Base-by-base conservation (phyloP, 2,329 filamentous ascomycete species). In the Pseudocercospora fijiensis region DNA sequence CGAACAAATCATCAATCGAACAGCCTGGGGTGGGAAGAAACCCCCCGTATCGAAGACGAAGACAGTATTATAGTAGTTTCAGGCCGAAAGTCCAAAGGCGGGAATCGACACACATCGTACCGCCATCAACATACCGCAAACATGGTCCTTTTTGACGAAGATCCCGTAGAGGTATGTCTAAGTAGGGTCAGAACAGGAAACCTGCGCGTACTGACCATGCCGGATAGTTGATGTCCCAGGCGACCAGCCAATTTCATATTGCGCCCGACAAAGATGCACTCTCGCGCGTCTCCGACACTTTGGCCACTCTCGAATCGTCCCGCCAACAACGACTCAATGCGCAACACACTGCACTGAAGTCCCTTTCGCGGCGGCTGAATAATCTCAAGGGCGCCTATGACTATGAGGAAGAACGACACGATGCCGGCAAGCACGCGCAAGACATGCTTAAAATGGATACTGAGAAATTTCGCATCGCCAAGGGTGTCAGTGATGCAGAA, bases 231-330 rank as follows among this genome's bases (percentile, higher is more conserved):
- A 96, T 99, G 80, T 85, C 89, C 75, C 90, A 96, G 80, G 96
- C 93, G 47, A 90, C 96, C 73, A 85, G 88, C 72, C 96, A 97
- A 83, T 99, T 99, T 87, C 95, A 96, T 81, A 96, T 94, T 73
- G 83, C 86, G 20, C 91, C 91, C 10, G 95, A 99, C 83, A 95
- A 92, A 75, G 83, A 87, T 69, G 90, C 91, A 22, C 86, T 98
- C 20, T 83, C 88, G 20, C 92, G 95, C 75, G 90, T 98, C 75
- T 87, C 87, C 76, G 91, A 93, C 76, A 94, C 91, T 0, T 85
- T 97, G 58, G 85, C 87, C 8, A 90, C 90, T 0, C 87, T 99
- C n/a, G 86, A 91, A 71, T 88, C 92, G 74, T 90, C 92, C 64
- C 92, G 95, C 75, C 86, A 91, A 64, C 83, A 92, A 57, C 90